phyloP scores from a whole-genome alignment of 2,329 filamentous ascomycete species.

The Plenodomus biglobosus region DNA sequence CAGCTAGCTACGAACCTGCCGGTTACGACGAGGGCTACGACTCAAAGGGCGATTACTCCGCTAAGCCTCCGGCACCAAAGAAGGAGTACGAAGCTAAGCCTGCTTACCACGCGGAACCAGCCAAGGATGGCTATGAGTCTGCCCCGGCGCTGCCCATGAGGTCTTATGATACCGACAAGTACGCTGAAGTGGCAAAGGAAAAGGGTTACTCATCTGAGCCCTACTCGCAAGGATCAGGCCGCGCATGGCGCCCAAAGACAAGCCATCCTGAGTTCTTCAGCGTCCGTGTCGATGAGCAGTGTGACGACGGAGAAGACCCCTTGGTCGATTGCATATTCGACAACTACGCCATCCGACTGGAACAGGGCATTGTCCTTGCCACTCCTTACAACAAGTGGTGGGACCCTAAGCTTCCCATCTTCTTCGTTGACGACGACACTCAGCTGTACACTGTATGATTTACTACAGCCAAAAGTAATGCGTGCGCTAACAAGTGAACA shows the following conservation, averaged over 20 bases:
- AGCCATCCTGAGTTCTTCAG: constrained; percentile 29
- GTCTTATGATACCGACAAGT: not conserved
- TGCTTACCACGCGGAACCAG: no score
- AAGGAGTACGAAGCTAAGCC: no score
- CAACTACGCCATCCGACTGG: constrained; percentile 26
- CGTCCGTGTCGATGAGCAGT: constrained; percentile 24
- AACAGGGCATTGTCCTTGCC: constrained; percentile 30
- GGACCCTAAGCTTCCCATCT: constrained; percentile 28
- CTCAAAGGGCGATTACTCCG: no score
- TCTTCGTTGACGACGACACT: constrained; percentile 34
- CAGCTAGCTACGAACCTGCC: not conserved
- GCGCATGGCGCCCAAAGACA: constrained; percentile 28
- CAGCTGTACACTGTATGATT: constrained; percentile 31
- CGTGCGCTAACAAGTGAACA: constrained; percentile 7
- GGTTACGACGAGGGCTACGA: not conserved
- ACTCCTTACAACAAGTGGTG: constrained; percentile 36
- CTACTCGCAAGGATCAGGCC: not conserved
- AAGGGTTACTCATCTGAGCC: not conserved
- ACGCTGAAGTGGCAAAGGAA: not conserved
- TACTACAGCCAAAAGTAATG: not conserved
- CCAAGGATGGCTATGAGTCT: not conserved
- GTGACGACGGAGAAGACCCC: constrained; percentile 2
- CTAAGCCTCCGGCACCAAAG: no score
- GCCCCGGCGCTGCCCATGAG: not conserved
- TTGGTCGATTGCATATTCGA: constrained; percentile 14